phyloP scores from a whole-genome alignment of 305 asterid genomes.

The Fraxinus floribunda region DNA sequence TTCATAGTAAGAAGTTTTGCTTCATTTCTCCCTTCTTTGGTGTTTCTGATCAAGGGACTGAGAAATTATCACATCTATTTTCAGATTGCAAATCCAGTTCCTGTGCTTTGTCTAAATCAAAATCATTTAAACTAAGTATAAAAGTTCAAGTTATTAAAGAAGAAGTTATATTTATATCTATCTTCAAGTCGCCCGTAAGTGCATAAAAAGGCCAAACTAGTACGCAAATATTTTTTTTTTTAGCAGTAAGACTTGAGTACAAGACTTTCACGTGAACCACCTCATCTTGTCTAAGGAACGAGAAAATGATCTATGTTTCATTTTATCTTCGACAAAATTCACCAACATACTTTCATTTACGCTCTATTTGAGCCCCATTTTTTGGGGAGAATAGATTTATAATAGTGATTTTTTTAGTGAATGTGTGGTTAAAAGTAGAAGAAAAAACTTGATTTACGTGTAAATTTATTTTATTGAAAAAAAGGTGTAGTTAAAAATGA shows the following conservation, averaged over 20 bases:
- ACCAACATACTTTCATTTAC: neutral
- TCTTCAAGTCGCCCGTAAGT: neutral
- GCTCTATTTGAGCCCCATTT: too few species aligned
- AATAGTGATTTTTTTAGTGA: too few species aligned
- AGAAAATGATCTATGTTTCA: neutral
- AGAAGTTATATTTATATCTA: neutral
- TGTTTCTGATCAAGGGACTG: neutral
- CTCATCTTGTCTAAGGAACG: too few species aligned
- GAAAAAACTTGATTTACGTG: too few species aligned
- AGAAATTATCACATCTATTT: neutral
- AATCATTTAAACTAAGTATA: too few species aligned
- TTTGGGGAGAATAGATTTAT: too few species aligned
- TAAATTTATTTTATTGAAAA: too few species aligned
- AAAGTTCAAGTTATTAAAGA: too few species aligned
- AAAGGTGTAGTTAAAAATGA: too few species aligned
- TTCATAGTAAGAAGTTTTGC: neutral
- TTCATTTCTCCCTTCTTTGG: neutral
- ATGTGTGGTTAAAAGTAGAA: too few species aligned
- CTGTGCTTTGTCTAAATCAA: neutral
- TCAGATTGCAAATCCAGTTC: neutral
- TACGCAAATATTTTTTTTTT: neutral
- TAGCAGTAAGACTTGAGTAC: neutral
- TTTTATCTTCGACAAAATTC: neutral
- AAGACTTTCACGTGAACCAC: too few species aligned
- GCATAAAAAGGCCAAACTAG: neutral